Evolutionary conservation across 306 rosid species (phyloP).

Genomic region (Amphicarpaea edgeworthii): DNA sequence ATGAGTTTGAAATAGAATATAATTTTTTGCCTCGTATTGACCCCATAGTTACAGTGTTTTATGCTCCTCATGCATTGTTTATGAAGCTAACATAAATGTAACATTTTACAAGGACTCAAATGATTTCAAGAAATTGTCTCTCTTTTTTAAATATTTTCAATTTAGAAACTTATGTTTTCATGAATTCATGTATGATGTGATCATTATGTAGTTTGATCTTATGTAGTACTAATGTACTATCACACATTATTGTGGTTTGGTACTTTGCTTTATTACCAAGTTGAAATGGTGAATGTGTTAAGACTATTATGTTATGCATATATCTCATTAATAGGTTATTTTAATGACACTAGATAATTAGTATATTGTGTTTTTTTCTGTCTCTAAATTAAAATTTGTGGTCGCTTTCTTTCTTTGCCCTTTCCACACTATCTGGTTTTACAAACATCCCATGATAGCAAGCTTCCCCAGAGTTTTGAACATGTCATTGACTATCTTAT

Average conservation of each 20-base stretch:
- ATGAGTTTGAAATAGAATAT: not conserved
- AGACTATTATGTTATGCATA: not conserved
- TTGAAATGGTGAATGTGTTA: too few species aligned
- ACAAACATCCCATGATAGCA: conserved; percentile 20
- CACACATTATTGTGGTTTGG: too few species aligned
- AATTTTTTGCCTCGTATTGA: not conserved
- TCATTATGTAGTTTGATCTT: not conserved
- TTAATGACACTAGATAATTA: not conserved
- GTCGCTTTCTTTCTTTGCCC: not conserved
- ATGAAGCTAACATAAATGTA: not conserved
- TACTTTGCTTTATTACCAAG: too few species aligned
- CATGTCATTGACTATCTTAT: conserved; percentile 9
- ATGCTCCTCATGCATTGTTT: not conserved
- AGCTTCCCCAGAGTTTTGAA: conserved; percentile 12
- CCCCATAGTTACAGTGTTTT: not conserved
- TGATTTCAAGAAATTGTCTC: not conserved
- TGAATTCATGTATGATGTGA: not conserved
- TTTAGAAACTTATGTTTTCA: not conserved
- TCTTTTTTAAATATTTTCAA: too few species aligned
- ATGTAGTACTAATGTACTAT: not conserved
- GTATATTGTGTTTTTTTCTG: not conserved
- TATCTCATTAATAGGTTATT: not conserved
- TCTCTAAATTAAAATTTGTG: not conserved
- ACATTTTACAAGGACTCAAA: not conserved
- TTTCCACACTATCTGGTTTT: not conserved